Evolutionary conservation across 73 alveolate genomes (phyloP).

Genomic region (Effrenium voratum): DNA sequence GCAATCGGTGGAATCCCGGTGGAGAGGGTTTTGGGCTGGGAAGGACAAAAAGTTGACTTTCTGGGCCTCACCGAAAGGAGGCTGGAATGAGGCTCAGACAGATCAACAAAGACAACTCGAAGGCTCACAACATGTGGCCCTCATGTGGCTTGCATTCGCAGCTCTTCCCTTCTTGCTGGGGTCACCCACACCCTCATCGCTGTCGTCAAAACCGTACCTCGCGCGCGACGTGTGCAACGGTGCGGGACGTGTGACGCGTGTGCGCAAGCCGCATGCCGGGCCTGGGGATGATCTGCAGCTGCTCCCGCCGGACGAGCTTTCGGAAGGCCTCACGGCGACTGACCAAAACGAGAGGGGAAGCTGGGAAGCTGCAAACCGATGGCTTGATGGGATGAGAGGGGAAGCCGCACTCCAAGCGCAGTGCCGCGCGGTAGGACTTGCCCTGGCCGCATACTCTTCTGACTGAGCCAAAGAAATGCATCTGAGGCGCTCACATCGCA

Average conservation of each 20-base stretch:
- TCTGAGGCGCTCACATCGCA: too few relatives aligned
- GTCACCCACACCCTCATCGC: slow-evolving; percentile 54
- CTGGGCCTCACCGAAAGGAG: too few relatives aligned
- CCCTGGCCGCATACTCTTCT: background rate
- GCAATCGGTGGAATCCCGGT: too few relatives aligned
- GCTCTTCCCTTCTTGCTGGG: background rate
- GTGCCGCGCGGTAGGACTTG: background rate
- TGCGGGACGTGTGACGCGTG: background rate
- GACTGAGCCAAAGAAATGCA: too few relatives aligned
- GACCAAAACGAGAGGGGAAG: background rate
- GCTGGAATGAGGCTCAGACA: background rate
- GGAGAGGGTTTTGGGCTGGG: too few relatives aligned
- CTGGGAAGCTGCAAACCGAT: background rate
- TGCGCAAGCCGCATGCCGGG: background rate
- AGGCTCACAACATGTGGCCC: background rate
- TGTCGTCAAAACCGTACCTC: slow-evolving; percentile 79
- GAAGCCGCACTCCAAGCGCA: background rate
- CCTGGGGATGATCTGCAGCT: slow-evolving; percentile 72
- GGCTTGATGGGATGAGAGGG: background rate
- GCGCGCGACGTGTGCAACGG: background rate
- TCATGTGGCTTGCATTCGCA: background rate
- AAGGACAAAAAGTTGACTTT: too few relatives aligned
- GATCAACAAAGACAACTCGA: background rate
- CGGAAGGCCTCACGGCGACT: slow-evolving; percentile 64
- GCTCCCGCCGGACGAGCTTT: slow-evolving; percentile 59